Conservation (phyloP, 768 basidiomycete species). For the Auriscalpium vulgare region DNA sequence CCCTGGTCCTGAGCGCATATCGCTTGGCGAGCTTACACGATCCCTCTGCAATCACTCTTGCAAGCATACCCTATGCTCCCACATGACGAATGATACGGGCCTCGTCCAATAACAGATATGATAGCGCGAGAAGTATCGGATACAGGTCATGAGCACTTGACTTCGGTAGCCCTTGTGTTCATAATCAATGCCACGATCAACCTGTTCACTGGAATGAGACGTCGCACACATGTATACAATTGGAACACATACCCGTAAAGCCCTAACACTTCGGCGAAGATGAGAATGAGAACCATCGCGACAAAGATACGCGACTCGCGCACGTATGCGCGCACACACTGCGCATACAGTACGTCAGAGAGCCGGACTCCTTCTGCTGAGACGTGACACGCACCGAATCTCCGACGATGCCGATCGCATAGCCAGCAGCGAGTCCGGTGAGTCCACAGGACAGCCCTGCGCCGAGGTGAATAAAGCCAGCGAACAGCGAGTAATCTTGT, state of each 20-base stretch:
- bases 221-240: neutral
- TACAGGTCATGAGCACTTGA: neutral
- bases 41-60: too few species aligned
- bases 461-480: constrained; percentile 90
- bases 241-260: constrained; percentile 58
- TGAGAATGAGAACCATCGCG: constrained; percentile 65
- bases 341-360: too few species aligned
- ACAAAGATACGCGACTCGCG: neutral
- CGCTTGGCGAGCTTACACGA: too few species aligned
- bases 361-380: constrained; percentile 44
- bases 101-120: too few species aligned
- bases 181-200: constrained; percentile 48
- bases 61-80: too few species aligned
- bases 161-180: constrained; percentile 25
- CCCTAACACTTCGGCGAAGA: constrained; percentile 92
- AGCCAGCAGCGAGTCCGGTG: constrained; percentile 93
- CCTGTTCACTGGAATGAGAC: constrained; percentile 10
- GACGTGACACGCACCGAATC: constrained; percentile 97
- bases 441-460: constrained; percentile 89
- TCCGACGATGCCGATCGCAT: constrained; percentile 97
- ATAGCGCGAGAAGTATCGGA: too few species aligned
- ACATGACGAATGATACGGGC: too few species aligned
- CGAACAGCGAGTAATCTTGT: constrained; percentile 50
- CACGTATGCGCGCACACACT: constrained; percentile 21
- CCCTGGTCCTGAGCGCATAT: neutral